Conservation (phyloP, 1,139 yeast genomes). For the Suhomyces bolitotheri region DNA sequence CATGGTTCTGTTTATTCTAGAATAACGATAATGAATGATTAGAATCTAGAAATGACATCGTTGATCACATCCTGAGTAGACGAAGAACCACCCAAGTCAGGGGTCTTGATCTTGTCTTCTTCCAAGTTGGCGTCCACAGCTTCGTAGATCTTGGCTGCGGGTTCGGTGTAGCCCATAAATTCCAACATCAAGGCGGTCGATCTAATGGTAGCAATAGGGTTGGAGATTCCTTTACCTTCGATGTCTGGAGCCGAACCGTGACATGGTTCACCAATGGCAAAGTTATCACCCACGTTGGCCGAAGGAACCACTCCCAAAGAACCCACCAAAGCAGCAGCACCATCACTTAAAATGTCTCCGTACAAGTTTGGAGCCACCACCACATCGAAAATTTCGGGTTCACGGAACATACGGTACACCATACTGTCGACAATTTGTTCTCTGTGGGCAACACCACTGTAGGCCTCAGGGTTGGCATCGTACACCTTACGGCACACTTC, state of each 20-base stretch:
- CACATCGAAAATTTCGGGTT: slow-evolving; percentile 95
- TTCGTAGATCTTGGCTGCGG: slow-evolving; percentile 88
- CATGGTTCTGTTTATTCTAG: neutral
- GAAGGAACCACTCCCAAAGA: slow-evolving; percentile 98
- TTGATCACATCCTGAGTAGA: slow-evolving; percentile 83
- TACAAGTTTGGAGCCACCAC: slow-evolving; percentile 98
- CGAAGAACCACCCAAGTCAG: slow-evolving; percentile 90
- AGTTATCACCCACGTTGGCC: slow-evolving; percentile 94
- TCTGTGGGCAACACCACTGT: slow-evolving; percentile 62
- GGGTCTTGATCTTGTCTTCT: slow-evolving; percentile 81
- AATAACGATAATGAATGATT: slow-evolving; percentile 5
- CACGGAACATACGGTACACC: slow-evolving; percentile 98
- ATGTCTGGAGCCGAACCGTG: slow-evolving; percentile 99
- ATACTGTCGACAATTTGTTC: slow-evolving; percentile 98
- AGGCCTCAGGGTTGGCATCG: slow-evolving; percentile 61
- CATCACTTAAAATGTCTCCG: slow-evolving; percentile 96
- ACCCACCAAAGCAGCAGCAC: slow-evolving; percentile 98
- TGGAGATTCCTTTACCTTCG: slow-evolving; percentile 91
- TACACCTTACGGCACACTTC: slow-evolving; percentile 82
- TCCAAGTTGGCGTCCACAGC: slow-evolving; percentile 93
- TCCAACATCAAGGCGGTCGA: slow-evolving; percentile 97
- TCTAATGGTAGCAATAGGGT: slow-evolving; percentile 97
- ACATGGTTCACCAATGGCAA: slow-evolving; percentile 98
- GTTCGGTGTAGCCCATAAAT: slow-evolving; percentile 86
- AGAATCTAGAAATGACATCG: slow-evolving; percentile 63